These are phyloP conservation scores for Ceratobasidium theobromae DNA, from an alignment of 1,284 basidiomycete genomes.

Conservation along the genomic window DNA sequence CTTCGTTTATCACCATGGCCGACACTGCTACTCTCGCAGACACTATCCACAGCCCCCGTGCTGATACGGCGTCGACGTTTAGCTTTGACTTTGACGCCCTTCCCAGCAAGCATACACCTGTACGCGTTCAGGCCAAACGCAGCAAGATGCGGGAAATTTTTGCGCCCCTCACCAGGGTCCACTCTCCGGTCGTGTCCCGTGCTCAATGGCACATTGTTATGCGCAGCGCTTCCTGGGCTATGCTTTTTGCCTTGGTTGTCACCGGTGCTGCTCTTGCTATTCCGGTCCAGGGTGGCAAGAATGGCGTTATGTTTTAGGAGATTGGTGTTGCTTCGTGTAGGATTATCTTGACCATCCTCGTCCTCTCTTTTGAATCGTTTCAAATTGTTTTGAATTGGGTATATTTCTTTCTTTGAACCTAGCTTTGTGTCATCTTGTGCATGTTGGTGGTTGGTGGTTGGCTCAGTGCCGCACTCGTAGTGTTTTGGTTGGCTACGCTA, in stretches of 20 bases:
- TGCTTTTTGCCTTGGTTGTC: constrained; percentile 8
- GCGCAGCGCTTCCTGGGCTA: constrained; percentile 42
- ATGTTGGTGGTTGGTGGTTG: background rate
- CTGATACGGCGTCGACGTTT: constrained; percentile 20
- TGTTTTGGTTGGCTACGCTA: background rate
- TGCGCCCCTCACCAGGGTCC: constrained; percentile 64
- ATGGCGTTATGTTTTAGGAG: constrained; percentile 20
- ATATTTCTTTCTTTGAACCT: constrained; percentile 4
- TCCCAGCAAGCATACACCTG: background rate
- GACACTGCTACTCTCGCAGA: constrained; percentile 13
- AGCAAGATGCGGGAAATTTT: constrained; percentile 45
- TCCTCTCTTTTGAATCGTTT: constrained; percentile 11
- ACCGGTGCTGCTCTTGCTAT: constrained; percentile 7
- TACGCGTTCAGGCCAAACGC: constrained; percentile 4
- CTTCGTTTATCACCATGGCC: constrained; percentile 9
- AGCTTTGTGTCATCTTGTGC: background rate
- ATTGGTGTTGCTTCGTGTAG: background rate
- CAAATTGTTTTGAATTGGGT: background rate
- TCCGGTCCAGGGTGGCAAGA: constrained; percentile 15
- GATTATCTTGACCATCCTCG: background rate
- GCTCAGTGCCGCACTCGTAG: background rate
- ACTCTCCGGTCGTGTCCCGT: constrained; percentile 65
- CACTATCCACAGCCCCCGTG: background rate
- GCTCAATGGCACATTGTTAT: constrained; percentile 75
- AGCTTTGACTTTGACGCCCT: constrained; percentile 29